Percentiles rank a stretch among this genome's conserved stretches.
Evolutionary conservation across 2,329 filamentous ascomycete genomes (phyloP).

Genomic region (Pestalotiopsis sp.): DNA sequence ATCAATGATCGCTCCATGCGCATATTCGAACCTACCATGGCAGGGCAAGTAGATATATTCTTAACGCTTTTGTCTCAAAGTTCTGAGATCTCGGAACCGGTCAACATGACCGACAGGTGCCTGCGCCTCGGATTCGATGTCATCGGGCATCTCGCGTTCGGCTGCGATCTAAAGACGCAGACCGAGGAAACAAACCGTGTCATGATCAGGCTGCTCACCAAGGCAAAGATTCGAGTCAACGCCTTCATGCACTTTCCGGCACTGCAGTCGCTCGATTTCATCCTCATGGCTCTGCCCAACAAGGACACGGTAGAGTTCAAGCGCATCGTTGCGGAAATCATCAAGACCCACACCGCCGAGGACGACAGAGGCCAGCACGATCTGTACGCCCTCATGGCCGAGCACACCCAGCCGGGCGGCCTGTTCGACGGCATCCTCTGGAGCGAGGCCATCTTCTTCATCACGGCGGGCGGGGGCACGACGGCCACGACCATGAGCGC

Average conservation of each 20-base stretch:
- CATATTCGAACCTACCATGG: constrained; percentile 11
- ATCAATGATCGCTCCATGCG: constrained; percentile 9
- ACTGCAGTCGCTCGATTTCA: constrained; percentile 5
- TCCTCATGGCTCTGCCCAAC: background rate
- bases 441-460: constrained; percentile 12
- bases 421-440: constrained; percentile 6
- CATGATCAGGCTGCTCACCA: background rate
- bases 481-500: constrained; percentile 33
- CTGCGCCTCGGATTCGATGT: constrained; percentile 20
- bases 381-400: constrained; percentile 20
- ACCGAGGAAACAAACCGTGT: constrained; percentile 18
- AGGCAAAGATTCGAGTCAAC: constrained; percentile 2
- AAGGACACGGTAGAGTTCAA: constrained; percentile 1
- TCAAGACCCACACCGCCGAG: constrained; percentile 18
- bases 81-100: constrained; percentile 7
- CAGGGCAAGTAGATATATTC: constrained; percentile 3
- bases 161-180: constrained; percentile 22
- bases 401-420: constrained; percentile 8
- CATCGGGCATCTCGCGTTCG: constrained; percentile 22
- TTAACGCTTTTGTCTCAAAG: constrained; percentile 10
- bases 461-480: constrained; percentile 26
- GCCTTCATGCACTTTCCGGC: constrained; percentile 7
- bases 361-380: constrained; percentile 19
- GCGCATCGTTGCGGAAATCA: constrained; percentile 20
- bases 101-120: constrained; percentile 20